Percentiles rank a stretch among this genome's conserved stretches.
These are phyloP conservation scores for Meredithiella fracta DNA, from an alignment of 2,329 filamentous ascomycete genomes.

Conservation along the genomic window DNA sequence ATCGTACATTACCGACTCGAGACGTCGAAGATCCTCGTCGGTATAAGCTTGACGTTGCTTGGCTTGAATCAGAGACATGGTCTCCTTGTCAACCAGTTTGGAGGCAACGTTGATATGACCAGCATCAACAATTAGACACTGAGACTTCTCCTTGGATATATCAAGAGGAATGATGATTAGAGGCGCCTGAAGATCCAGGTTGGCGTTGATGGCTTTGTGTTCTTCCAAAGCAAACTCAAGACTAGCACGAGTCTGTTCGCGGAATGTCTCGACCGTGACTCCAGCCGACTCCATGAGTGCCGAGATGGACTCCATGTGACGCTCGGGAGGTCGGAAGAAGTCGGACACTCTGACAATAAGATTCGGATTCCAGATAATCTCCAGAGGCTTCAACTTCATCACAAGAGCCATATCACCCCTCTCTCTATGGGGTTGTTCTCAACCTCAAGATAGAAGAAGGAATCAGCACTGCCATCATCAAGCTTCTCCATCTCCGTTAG, in stretches of 20 bases:
- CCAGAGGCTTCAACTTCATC: slow-evolving; percentile 83
- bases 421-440: slow-evolving; percentile 92
- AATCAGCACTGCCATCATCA: slow-evolving; percentile 31
- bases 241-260: slow-evolving; percentile 88
- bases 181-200: slow-evolving; percentile 86
- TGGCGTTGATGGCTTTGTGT: slow-evolving; percentile 94
- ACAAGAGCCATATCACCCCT: slow-evolving; percentile 76
- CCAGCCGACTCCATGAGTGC: slow-evolving; percentile 92
- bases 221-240: slow-evolving; percentile 93
- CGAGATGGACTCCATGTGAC: slow-evolving; percentile 96
- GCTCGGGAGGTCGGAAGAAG: slow-evolving; percentile 91
- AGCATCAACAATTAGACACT: slow-evolving; percentile 87
- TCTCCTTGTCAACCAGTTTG: slow-evolving; percentile 82
- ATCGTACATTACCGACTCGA: slow-evolving; percentile 95
- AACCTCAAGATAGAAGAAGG: slow-evolving; percentile 82
- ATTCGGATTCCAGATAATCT: slow-evolving; percentile 93
- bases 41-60: slow-evolving; percentile 81
- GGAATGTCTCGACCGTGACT: slow-evolving; percentile 83
- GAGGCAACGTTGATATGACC: slow-evolving; percentile 91
- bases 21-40: slow-evolving; percentile 70
- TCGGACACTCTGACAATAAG: slow-evolving; percentile 81
- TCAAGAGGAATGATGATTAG: slow-evolving; percentile 93
- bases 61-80: slow-evolving; percentile 72
- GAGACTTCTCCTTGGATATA: slow-evolving; percentile 62
- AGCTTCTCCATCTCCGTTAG: background rate